phyloP scores from a whole-genome alignment of 208 protist species.

The Trypanosoma avium region DNA sequence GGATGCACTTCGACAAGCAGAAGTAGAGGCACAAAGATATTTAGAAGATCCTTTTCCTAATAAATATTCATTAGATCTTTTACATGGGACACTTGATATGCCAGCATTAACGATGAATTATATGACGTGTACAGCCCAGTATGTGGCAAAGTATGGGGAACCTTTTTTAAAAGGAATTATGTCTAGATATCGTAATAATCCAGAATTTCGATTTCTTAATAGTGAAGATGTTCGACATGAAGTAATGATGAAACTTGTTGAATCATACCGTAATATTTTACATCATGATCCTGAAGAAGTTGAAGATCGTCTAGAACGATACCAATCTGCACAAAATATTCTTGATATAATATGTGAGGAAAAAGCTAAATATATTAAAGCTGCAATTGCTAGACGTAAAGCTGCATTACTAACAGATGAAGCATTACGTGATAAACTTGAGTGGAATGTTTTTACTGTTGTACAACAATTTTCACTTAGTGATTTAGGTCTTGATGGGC shows the following conservation, averaged over 20 bases:
- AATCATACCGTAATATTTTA: conserved; percentile 77
- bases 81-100: conserved; percentile 67
- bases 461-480: conserved; percentile 60
- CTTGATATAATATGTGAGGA: conserved; percentile 61
- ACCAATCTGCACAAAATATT: conserved; percentile 45
- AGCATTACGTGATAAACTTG: conserved; percentile 73
- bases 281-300: conserved; percentile 61
- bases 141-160: conserved; percentile 85
- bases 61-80: conserved; percentile 63
- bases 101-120: conserved; percentile 66
- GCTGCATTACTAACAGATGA: conserved; percentile 85
- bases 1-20: conserved; percentile 67
- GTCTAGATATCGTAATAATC: conserved; percentile 63
- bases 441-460: conserved; percentile 83
- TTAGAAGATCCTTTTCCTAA: conserved; percentile 79
- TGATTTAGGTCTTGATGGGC: conserved; percentile 77
- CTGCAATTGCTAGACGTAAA: conserved; percentile 71
- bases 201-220: conserved; percentile 70
- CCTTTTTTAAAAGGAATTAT: conserved; percentile 62
- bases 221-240: conserved; percentile 75
- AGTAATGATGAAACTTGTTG: conserved; percentile 70
- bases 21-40: conserved; percentile 73
- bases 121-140: conserved; percentile 81
- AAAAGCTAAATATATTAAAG: conserved; percentile 77
- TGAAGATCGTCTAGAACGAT: conserved; percentile 71